Conservation (phyloP, 2,329 filamentous ascomycete genomes). For the Fusarium poae region DNA sequence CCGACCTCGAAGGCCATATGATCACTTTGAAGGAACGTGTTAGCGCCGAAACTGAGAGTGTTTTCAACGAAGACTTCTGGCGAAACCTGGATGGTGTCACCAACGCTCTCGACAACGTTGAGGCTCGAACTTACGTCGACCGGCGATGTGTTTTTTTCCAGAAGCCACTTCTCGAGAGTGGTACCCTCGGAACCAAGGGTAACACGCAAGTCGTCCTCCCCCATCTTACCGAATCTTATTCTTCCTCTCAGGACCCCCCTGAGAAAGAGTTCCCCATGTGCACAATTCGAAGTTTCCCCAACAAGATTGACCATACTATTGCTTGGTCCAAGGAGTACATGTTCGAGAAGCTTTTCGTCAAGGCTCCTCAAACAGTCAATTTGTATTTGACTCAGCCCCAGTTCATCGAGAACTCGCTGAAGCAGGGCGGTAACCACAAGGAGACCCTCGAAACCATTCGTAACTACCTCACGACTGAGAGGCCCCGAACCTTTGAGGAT, state of each 20-base stretch:
- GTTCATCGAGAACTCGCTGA: slow-evolving; percentile 87
- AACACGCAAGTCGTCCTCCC: slow-evolving; percentile 98
- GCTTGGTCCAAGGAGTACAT: slow-evolving; percentile 93
- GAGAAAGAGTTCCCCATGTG: slow-evolving; percentile 99
- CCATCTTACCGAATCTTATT: slow-evolving; percentile 94
- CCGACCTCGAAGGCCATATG: slow-evolving; percentile 89
- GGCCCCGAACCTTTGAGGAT: slow-evolving; percentile 92
- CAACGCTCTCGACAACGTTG: slow-evolving; percentile 97
- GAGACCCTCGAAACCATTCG: slow-evolving; percentile 90
- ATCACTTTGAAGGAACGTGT: slow-evolving; percentile 89
- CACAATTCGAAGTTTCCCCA: slow-evolving; percentile 95
- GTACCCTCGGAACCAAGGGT: slow-evolving; percentile 98
- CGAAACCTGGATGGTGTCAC: slow-evolving; percentile 87
- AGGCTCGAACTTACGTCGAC: slow-evolving; percentile 96
- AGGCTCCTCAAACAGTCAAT: slow-evolving; percentile 93
- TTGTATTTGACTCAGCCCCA: slow-evolving; percentile 92
- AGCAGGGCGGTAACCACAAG: slow-evolving; percentile 95
- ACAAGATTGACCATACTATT: slow-evolving; percentile 98
- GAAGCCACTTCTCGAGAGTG: slow-evolving; percentile 95
- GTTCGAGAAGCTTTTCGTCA: slow-evolving; percentile 94
- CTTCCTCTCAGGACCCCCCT: slow-evolving; percentile 91
- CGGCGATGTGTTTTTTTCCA: slow-evolving; percentile 97
- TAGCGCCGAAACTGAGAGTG: slow-evolving; percentile 88
- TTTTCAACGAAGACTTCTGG: slow-evolving; percentile 97
- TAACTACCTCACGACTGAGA: slow-evolving; percentile 91